Conservation (phyloP, 371 early-diverging fungal species). For the Synchytrium microbalum region DNA sequence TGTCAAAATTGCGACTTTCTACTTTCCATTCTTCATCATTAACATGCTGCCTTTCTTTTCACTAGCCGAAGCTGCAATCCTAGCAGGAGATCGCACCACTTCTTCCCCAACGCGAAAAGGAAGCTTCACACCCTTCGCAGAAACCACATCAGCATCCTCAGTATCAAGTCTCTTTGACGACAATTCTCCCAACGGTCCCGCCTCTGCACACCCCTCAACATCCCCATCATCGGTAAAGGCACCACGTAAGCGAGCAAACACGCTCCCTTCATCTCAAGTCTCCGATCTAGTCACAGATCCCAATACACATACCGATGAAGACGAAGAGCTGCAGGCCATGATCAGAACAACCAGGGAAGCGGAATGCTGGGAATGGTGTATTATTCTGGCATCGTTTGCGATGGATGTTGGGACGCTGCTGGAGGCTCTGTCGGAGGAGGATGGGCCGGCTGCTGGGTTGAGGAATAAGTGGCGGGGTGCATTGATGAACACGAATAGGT, state of each 20-base stretch:
- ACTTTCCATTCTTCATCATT: too few species aligned
- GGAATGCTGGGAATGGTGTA: conserved; percentile 10
- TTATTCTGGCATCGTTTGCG: conserved; percentile 10
- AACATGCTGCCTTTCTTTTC: too few species aligned
- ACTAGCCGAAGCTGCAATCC: too few species aligned
- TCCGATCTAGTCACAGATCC: conserved; percentile 5
- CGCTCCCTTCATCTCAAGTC: not conserved
- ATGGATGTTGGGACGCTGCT: conserved; percentile 10
- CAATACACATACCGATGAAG: too few species aligned
- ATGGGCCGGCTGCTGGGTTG: not conserved
- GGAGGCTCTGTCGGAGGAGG: not conserved
- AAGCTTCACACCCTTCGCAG: too few species aligned
- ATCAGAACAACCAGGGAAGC: conserved; percentile 11
- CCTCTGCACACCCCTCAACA: not conserved
- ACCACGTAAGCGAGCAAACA: not conserved
- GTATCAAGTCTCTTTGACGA: not conserved
- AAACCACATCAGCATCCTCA: too few species aligned
- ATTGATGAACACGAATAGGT: conserved; percentile 10
- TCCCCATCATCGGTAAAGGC: not conserved
- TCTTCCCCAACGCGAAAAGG: too few species aligned
- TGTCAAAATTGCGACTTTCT: too few species aligned
- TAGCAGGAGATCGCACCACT: too few species aligned
- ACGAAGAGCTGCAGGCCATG: not conserved
- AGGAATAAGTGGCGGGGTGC: conserved; percentile 7
- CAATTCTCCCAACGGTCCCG: conserved; percentile 1